Conservation (phyloP, 75 land plant species). For the Picea glauca region DNA sequence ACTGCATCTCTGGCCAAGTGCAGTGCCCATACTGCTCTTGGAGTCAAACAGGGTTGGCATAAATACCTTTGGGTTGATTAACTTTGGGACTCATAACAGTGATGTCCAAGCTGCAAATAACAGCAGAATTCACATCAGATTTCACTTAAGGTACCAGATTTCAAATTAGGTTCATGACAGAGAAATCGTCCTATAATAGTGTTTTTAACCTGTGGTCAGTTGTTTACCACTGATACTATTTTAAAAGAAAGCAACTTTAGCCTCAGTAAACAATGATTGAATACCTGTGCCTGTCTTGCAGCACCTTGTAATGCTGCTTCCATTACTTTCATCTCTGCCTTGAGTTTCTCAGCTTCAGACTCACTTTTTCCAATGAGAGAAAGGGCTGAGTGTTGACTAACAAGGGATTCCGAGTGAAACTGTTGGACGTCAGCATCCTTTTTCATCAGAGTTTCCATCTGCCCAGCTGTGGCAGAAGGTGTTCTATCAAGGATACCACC, state of each 20-base stretch:
- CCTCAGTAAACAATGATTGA: not conserved
- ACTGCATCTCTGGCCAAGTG: too few relatives aligned
- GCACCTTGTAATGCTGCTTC: constrained; percentile 94
- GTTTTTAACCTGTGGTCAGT: not conserved
- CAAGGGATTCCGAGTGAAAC: constrained; percentile 8
- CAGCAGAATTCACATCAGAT: too few relatives aligned
- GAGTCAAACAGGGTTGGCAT: too few relatives aligned
- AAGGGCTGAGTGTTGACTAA: constrained; percentile 12
- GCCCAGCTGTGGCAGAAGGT: not conserved
- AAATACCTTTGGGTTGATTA: too few relatives aligned
- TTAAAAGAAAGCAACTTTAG: too few relatives aligned
- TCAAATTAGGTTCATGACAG: too few relatives aligned
- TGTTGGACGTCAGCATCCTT: constrained; percentile 10
- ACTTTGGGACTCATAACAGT: too few relatives aligned
- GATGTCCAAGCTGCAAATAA: too few relatives aligned
- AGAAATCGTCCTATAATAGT: not conserved
- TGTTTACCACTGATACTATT: not conserved
- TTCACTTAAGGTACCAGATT: too few relatives aligned
- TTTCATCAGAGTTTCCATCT: not conserved
- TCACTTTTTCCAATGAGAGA: constrained; percentile 23
- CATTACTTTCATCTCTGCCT: constrained; percentile 88
- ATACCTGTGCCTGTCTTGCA: constrained; percentile 95
- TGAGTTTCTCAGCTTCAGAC: constrained; percentile 45
- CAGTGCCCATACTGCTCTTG: too few relatives aligned
- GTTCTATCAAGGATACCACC: not conserved